Evolutionary conservation across 2,329 filamentous ascomycete genomes (phyloP), one percentile per base, ranked within the genome.

Genomic region (Colletotrichum musicola): DNA sequence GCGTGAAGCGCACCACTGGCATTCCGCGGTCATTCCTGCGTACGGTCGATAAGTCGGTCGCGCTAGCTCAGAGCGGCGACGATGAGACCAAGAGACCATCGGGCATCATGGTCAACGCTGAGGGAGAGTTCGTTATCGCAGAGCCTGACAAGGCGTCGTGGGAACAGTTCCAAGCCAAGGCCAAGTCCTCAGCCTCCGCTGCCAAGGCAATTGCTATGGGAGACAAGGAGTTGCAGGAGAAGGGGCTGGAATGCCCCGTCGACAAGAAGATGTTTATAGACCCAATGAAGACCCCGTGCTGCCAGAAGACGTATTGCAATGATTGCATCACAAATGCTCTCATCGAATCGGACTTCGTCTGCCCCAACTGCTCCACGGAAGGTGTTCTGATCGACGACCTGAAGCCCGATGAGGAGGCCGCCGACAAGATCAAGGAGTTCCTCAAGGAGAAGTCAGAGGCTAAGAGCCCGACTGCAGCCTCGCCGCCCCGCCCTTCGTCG

Each of bases 321-420:
- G 94, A 98, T 81, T 99, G 96, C 92, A 98, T 99, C 83, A 97
- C 96, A 80, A 97, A 97, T 89, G 93, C 95, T 82, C 91, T 99
- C 82, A 95, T 98, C 83, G 95, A 98, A 86, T 96, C 92, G 88
- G 96, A 99, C 87, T 94, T 99, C 83, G 87, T 95, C 81, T 99
- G 96, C 82, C 96, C 96, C 72, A 91, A 91, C 74, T 99, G 96
- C 85, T 90, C 93, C 82, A 92, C 92, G 71, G 94, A 97, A 79
- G 93, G 93, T 77, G 93, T 98, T 72, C 86, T 98, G 76, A 93
- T 98, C 82, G 95, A 98, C 86, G 92, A 97, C 81, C 88, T 99
- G 74, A 89, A 91, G 77, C 83, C 90, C 72, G 94, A 98, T 81
- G 92, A 93, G 73, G 93, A 96, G 74, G 88, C 90, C 71, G 88